Percentiles rank a stretch among this genome's conserved stretches.
These are phyloP conservation scores for Paracoccidioides brasiliensis DNA, from an alignment of 2,329 filamentous ascomycete genomes.

Conservation along the genomic window DNA sequence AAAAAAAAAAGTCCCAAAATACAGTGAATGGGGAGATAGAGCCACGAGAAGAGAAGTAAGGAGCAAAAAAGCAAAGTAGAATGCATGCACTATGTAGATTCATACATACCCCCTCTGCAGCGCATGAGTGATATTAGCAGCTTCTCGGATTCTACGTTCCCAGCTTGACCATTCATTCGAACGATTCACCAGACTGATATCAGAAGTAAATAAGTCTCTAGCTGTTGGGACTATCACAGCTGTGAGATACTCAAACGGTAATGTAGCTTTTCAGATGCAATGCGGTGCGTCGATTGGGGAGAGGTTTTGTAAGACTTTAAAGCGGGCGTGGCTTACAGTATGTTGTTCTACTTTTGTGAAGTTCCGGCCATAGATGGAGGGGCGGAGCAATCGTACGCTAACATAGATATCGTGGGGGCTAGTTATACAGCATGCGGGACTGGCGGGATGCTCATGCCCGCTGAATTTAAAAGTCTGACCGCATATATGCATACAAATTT, in stretches of 20 bases:
- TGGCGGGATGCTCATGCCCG: not conserved
- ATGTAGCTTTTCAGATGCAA: conserved; percentile 1
- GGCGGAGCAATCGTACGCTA: not conserved
- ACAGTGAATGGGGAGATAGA: not conserved
- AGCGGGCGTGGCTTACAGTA: not conserved
- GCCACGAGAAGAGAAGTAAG: not conserved
- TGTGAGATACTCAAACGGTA: conserved; percentile 1
- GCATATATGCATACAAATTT: not conserved
- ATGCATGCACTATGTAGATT: not conserved
- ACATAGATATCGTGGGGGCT: not conserved
- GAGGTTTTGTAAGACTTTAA: not conserved
- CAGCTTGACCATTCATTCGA: not conserved
- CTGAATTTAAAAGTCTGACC: not conserved
- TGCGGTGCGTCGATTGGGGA: not conserved
- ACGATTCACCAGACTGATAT: not conserved
- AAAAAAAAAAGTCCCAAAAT: not conserved
- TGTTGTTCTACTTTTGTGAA: not conserved
- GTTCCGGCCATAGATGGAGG: not conserved
- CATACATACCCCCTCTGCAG: not conserved
- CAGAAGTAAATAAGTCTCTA: not conserved
- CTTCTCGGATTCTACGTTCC: not conserved
- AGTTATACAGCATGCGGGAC: not conserved
- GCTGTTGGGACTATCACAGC: not conserved
- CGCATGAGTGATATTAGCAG: not conserved
- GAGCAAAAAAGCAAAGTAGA: not conserved